A percentile compares a stretch with the other conserved stretches of the same genome.
phyloP scores from a whole-genome alignment of 2,329 filamentous ascomycete genomes.

The Venturiaceae sp. region DNA sequence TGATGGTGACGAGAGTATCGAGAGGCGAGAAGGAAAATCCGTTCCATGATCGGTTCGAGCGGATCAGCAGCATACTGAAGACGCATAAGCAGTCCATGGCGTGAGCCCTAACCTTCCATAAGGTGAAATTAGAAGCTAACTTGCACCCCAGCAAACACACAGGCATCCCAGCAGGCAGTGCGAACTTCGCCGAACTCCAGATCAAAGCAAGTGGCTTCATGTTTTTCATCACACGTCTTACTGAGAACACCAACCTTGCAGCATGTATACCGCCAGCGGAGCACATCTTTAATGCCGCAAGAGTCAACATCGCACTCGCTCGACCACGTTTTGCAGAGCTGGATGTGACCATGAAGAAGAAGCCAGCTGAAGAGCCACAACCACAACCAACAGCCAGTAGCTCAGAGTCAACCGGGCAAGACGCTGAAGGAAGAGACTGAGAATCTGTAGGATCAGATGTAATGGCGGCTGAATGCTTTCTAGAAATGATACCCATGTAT shows the following conservation, averaged over 20 bases:
- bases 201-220: constrained; percentile 76
- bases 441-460: neutral
- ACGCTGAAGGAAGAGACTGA: neutral
- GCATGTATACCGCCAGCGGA: constrained; percentile 87
- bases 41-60: constrained; percentile 86
- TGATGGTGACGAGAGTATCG: constrained; percentile 90
- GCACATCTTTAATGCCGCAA: constrained; percentile 79
- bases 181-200: constrained; percentile 73
- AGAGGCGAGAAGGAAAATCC: constrained; percentile 71
- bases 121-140: too few relatives aligned
- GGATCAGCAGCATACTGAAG: constrained; percentile 95
- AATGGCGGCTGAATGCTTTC: neutral
- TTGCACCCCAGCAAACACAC: constrained; percentile 57
- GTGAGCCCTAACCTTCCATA: constrained; percentile 30
- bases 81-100: constrained; percentile 81
- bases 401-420: constrained; percentile 8
- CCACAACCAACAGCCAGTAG: constrained; percentile 35
- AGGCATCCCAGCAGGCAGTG: constrained; percentile 68
- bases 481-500: constrained; percentile 2
- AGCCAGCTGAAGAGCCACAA: constrained; percentile 41
- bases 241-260: constrained; percentile 94
- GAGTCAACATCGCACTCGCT: constrained; percentile 83
- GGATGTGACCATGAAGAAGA: constrained; percentile 34
- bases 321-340: constrained; percentile 67
- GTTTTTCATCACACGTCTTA: constrained; percentile 91